These are phyloP conservation scores for Ceratocystis harringtonii DNA, from an alignment of 2,329 filamentous ascomycete species.

Conservation along the genomic window DNA sequence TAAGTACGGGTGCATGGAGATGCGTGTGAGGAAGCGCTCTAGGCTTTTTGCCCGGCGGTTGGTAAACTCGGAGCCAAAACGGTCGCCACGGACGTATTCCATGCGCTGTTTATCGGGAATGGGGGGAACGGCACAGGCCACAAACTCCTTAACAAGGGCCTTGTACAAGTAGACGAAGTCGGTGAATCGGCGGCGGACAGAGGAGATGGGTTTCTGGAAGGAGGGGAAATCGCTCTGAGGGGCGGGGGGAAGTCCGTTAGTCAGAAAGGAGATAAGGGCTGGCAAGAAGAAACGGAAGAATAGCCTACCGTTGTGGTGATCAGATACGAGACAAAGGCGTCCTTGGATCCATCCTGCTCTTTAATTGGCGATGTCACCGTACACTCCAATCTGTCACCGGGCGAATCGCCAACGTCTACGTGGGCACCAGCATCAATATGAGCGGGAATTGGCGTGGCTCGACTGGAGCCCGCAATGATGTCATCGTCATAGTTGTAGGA, in stretches of 20 bases:
- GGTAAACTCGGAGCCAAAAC: constrained; percentile 89
- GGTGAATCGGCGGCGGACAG: constrained; percentile 81
- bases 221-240: constrained; percentile 78
- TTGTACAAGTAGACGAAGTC: constrained; percentile 97
- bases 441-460: not conserved
- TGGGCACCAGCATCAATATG: constrained; percentile 6
- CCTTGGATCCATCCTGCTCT: constrained; percentile 92
- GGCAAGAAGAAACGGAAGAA: not conserved
- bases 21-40: constrained; percentile 74
- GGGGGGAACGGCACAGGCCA: constrained; percentile 82
- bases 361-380: constrained; percentile 72
- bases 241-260: constrained; percentile 9
- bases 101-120: constrained; percentile 98
- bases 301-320: constrained; percentile 67
- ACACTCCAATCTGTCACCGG: constrained; percentile 56
- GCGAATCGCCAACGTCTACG: constrained; percentile 13
- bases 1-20: constrained; percentile 77
- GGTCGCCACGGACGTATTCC: constrained; percentile 93
- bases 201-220: constrained; percentile 68
- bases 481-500: constrained; percentile 13
- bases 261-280: not conserved
- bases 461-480: constrained; percentile 5
- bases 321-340: constrained; percentile 89
- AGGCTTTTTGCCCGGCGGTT: constrained; percentile 75
- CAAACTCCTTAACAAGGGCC: constrained; percentile 71